Evolutionary conservation across 352 stramenopile species (phyloP).

Genomic region (Phytopythium sindhum): DNA sequence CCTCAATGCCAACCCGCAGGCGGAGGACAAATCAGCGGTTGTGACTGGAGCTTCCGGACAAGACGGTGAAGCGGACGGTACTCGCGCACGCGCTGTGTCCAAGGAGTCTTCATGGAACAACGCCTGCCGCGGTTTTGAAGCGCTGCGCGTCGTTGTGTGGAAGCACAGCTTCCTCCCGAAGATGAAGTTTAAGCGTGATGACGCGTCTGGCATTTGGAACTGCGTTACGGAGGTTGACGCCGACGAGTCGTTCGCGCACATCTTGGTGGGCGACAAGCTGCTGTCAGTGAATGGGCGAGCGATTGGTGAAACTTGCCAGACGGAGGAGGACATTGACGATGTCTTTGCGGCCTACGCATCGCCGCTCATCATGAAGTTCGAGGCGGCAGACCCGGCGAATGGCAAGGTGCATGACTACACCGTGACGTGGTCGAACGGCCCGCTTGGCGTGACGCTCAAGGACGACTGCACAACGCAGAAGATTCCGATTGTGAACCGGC

Average conservation of each 20-base stretch:
- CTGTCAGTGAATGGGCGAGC: constrained; percentile 74
- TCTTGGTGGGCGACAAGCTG: constrained; percentile 61
- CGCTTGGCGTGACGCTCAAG: constrained; percentile 81
- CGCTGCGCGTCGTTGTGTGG: constrained; percentile 81
- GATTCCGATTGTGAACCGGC: constrained; percentile 82
- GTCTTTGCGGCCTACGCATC: constrained; percentile 69
- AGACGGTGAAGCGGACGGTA: constrained; percentile 9
- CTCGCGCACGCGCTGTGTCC: constrained; percentile 41
- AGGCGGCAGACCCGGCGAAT: constrained; percentile 42
- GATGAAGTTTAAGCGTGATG: constrained; percentile 52
- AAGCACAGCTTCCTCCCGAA: constrained; percentile 84
- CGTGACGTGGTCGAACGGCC: constrained; percentile 85
- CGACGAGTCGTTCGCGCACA: constrained; percentile 80
- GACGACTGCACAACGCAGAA: constrained; percentile 83
- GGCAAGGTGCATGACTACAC: constrained; percentile 81
- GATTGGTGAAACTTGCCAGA: constrained; percentile 57
- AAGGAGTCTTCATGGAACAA: constrained; percentile 88
- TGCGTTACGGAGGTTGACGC: constrained; percentile 62
- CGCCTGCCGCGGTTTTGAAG: constrained; percentile 63
- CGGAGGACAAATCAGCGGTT: constrained; percentile 56
- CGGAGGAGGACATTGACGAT: constrained; percentile 67
- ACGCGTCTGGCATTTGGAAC: constrained; percentile 55
- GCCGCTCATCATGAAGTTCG: constrained; percentile 84
- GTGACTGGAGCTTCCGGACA: constrained; percentile 12
- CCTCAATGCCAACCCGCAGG: constrained; percentile 59